These are phyloP conservation scores for Babesia sp. DNA, from an alignment of 169 alveolate genomes.

Conservation along the genomic window DNA sequence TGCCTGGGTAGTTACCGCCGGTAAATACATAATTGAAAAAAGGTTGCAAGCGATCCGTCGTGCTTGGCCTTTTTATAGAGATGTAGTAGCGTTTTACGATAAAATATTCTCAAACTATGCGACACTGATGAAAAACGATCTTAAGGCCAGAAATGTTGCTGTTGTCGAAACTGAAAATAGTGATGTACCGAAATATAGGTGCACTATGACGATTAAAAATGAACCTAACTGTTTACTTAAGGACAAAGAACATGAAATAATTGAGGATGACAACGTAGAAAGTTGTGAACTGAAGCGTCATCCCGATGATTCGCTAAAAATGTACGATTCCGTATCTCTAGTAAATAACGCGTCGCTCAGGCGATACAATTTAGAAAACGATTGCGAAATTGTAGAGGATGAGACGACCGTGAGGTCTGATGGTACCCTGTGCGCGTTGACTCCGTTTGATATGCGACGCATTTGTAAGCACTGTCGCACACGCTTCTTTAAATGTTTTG, in stretches of 20 bases:
- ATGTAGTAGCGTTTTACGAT: conserved; percentile 17
- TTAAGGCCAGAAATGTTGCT: background rate
- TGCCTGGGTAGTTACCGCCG: conserved; percentile 5
- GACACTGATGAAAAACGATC: background rate
- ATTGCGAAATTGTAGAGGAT: background rate
- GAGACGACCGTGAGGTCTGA: background rate
- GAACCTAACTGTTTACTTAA: too few species aligned
- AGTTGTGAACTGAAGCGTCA: background rate
- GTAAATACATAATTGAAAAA: background rate
- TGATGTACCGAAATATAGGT: background rate
- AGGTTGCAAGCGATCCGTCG: background rate
- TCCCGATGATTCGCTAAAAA: background rate
- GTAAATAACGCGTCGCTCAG: background rate
- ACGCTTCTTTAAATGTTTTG: conserved; percentile 1
- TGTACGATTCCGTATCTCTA: background rate
- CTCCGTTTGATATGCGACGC: conserved; percentile 16
- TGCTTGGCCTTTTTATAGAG: conserved; percentile 14
- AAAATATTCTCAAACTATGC: conserved; percentile 16
- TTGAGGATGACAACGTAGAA: background rate
- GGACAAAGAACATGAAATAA: too few species aligned
- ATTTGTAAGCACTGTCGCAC: conserved; percentile 12
- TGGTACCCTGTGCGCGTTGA: background rate
- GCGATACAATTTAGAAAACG: background rate
- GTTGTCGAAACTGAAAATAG: background rate
- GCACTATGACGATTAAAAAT: too few species aligned